A percentile compares a stretch with the other conserved stretches of the same genome.
phyloP scores from a whole-genome alignment of 1,284 basidiomycete genomes.

The Leccinum fuscescens region DNA sequence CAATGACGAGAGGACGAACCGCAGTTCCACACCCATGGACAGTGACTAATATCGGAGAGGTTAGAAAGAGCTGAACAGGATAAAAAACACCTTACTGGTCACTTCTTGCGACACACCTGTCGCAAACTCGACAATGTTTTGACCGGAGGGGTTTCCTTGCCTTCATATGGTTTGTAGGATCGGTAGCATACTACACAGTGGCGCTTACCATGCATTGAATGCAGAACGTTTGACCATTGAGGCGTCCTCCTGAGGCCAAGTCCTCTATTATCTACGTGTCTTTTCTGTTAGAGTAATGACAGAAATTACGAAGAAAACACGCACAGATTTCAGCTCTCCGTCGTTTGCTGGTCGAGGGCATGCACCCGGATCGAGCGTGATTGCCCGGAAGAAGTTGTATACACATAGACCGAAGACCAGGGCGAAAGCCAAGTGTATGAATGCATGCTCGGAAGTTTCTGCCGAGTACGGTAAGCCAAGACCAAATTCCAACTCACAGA shows the following conservation, averaged over 20 bases:
- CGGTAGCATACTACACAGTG: not conserved
- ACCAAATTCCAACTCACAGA: not conserved
- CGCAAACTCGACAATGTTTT: constrained; percentile 93
- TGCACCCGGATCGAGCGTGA: constrained; percentile 88
- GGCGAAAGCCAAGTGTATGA: constrained; percentile 76
- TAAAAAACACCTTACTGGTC: constrained; percentile 73
- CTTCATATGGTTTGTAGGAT: constrained; percentile 35
- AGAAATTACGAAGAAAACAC: constrained; percentile 24
- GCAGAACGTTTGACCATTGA: constrained; percentile 97
- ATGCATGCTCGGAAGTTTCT: constrained; percentile 76
- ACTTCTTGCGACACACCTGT: constrained; percentile 84
- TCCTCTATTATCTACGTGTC: constrained; percentile 77
- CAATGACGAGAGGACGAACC: constrained; percentile 48
- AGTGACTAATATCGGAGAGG: constrained; percentile 60
- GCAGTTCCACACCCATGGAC: constrained; percentile 99
- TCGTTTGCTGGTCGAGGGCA: constrained; percentile 79
- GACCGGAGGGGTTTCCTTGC: constrained; percentile 89
- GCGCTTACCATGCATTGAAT: constrained; percentile 82
- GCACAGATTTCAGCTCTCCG: constrained; percentile 77
- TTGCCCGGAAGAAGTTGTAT: constrained; percentile 89
- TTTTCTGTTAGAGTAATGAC: constrained; percentile 1
- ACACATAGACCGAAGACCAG: constrained; percentile 70
- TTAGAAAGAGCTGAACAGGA: constrained; percentile 3
- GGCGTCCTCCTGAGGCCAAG: constrained; percentile 78
- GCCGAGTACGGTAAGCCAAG: constrained; percentile 3